These are phyloP conservation scores for Cutaneotrichosporon spelunceum DNA, from an alignment of 1,284 basidiomycete species.

Conservation along the genomic window DNA sequence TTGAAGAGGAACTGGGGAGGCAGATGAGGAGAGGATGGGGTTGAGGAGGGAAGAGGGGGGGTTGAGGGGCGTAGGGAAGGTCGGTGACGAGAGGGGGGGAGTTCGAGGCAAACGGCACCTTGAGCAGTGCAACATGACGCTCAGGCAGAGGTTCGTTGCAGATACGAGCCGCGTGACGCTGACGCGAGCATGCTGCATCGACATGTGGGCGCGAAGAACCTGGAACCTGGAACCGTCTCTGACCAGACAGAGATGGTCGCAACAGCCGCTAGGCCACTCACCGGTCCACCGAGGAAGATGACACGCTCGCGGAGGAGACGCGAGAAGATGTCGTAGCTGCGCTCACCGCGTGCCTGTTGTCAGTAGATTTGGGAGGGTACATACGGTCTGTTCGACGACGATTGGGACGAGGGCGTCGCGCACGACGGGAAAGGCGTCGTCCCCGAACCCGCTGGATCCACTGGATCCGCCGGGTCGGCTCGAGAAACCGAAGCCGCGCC, in stretches of 20 bases:
- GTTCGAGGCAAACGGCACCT: too few species aligned
- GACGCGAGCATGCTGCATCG: too few species aligned
- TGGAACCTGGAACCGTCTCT: too few species aligned
- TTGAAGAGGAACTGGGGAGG: not conserved
- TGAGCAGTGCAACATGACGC: too few species aligned
- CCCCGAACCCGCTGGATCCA: constrained; percentile 6
- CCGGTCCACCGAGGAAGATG: constrained; percentile 71
- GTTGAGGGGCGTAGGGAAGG: not conserved
- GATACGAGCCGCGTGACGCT: too few species aligned
- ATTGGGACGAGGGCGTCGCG: constrained; percentile 67
- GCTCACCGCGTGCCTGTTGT: constrained; percentile 78
- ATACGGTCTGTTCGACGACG: constrained; percentile 80
- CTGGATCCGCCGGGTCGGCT: not conserved
- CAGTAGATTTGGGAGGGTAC: constrained; percentile 48
- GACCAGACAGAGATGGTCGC: too few species aligned
- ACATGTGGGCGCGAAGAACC: too few species aligned
- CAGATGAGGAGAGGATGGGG: not conserved
- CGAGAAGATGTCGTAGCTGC: constrained; percentile 93
- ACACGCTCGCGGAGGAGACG: constrained; percentile 83
- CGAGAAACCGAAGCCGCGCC: constrained; percentile 11
- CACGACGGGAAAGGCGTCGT: constrained; percentile 28
- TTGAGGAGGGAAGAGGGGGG: not conserved
- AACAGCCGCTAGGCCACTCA: constrained; percentile 14
- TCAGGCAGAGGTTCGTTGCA: too few species aligned
- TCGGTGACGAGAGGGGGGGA: too few species aligned